Evolutionary conservation across 345 rosid genomes (phyloP).

Genomic region (Populus davidiana): DNA sequence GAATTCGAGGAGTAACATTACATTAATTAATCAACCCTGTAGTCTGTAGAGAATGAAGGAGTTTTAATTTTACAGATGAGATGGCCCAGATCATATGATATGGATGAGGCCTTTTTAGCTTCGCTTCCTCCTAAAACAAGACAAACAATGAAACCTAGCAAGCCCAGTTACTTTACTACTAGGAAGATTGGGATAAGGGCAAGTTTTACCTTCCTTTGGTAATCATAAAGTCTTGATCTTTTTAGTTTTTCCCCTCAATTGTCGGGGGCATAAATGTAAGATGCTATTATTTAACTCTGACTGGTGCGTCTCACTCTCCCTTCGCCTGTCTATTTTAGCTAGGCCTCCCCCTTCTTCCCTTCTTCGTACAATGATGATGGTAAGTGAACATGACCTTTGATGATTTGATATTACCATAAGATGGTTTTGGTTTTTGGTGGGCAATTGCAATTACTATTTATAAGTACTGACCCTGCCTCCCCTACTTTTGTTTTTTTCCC

Average conservation of each 20-base stretch:
- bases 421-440: not conserved
- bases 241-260: not conserved
- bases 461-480: not conserved
- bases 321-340: not conserved
- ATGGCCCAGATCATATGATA: not conserved
- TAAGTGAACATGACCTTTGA: not conserved
- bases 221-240: not conserved
- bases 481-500: not conserved
- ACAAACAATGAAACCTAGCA: too few relatives aligned
- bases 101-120: slow-evolving; percentile 9
- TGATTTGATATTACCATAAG: not conserved
- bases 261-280: slow-evolving; percentile 14
- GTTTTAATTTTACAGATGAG: not conserved
- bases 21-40: too few relatives aligned
- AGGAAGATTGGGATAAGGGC: not conserved
- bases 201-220: not conserved
- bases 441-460: not conserved
- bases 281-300: not conserved
- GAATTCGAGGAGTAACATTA: not conserved
- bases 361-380: not conserved
- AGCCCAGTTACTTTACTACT: not conserved
- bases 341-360: not conserved
- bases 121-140: not conserved
- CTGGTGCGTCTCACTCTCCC: not conserved
- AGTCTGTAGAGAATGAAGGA: not conserved